phyloP scores from a whole-genome alignment of 495 filamentous ascomycete genomes.

The Penicillium ochrochloron region DNA sequence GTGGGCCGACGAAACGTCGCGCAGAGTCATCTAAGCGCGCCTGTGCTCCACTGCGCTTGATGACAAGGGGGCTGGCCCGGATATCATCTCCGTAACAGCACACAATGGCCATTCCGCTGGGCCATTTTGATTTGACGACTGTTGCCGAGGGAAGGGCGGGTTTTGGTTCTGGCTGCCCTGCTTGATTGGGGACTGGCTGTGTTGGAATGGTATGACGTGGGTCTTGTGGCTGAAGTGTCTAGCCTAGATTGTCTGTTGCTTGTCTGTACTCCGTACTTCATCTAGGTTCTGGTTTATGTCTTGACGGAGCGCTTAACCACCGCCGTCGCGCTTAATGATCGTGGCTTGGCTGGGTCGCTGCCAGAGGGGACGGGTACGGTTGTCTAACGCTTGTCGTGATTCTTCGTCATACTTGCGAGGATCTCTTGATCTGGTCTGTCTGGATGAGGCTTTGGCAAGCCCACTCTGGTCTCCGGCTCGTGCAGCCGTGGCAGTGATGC shows the following conservation, averaged over 20 bases:
- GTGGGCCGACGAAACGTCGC: background rate
- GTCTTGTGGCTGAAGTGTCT: background rate
- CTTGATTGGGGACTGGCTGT: background rate
- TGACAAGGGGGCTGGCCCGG: slow-evolving; percentile 1
- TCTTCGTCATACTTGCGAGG: background rate
- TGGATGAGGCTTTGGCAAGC: background rate
- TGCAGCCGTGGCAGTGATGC: background rate
- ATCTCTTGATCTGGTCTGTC: background rate
- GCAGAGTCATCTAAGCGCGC: background rate
- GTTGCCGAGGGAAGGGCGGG: background rate
- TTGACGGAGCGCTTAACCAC: background rate
- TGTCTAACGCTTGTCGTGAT: background rate
- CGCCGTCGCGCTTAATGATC: background rate
- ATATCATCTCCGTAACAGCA: background rate
- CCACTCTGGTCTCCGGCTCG: background rate
- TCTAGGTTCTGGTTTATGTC: background rate
- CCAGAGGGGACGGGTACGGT: background rate
- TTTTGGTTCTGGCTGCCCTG: background rate
- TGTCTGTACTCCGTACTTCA: background rate
- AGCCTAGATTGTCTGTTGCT: background rate
- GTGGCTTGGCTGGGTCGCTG: background rate
- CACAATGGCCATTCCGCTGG: background rate
- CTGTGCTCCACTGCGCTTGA: background rate
- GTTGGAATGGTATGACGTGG: background rate
- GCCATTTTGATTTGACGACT: background rate